Conservation (phyloP, 78 protist genomes). For the Dictyostelium purpureum region DNA sequence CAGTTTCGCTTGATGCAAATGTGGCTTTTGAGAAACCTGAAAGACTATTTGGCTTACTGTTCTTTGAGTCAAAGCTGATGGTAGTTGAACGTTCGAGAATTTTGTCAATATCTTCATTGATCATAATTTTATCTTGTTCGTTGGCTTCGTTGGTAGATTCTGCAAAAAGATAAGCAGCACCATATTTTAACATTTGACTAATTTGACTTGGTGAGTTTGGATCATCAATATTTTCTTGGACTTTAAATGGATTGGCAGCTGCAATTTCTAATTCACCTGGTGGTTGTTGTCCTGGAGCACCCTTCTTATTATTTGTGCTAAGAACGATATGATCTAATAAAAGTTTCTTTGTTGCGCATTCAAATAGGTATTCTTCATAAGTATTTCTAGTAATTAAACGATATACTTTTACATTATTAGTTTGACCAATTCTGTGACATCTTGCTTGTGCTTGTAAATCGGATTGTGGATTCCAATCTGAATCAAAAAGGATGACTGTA, state of each 20-base stretch:
- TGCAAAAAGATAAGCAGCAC: constrained; percentile 84
- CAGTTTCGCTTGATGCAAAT: constrained; percentile 45
- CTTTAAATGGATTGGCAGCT: not conserved
- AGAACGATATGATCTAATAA: constrained; percentile 88
- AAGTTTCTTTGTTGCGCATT: constrained; percentile 90
- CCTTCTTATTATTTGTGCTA: constrained; percentile 22
- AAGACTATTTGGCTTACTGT: constrained; percentile 4
- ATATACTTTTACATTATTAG: constrained; percentile 90
- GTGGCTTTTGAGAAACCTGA: constrained; percentile 86
- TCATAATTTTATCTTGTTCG: constrained; percentile 52
- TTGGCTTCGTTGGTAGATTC: constrained; percentile 43
- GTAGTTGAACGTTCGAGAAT: constrained; percentile 75
- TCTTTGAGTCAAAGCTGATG: constrained; percentile 44
- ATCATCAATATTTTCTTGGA: not conserved
- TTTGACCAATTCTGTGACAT: constrained; percentile 98
- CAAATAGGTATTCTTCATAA: constrained; percentile 89
- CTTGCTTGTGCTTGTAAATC: constrained; percentile 93
- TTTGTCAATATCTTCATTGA: constrained; percentile 83
- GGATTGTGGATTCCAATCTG: constrained; percentile 98
- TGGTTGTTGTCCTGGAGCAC: not conserved
- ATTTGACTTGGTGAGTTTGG: constrained; percentile 68
- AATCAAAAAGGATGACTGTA: constrained; percentile 95
- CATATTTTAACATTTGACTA: constrained; percentile 80
- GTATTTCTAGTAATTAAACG: constrained; percentile 92
- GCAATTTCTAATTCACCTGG: not conserved